Conservation (phyloP, 2,329 filamentous ascomycete species). For the Taxawa tesnikishii region DNA sequence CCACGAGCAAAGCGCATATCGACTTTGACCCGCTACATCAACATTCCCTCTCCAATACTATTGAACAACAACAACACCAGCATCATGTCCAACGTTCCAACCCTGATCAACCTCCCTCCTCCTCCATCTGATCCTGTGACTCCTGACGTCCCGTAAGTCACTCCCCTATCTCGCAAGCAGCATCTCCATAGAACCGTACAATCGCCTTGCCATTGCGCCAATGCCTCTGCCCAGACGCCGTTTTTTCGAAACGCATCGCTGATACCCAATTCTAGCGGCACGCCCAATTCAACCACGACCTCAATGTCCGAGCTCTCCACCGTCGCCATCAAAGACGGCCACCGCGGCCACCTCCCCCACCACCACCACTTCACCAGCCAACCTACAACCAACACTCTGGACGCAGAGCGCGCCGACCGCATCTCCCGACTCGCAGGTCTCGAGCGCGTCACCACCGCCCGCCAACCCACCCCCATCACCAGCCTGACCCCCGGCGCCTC, state of each 20-base stretch:
- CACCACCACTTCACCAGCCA: conserved; percentile 36
- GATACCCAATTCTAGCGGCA: conserved; percentile 50
- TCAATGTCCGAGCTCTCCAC: conserved; percentile 86
- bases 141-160: conserved; percentile 69
- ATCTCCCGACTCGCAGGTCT: conserved; percentile 92
- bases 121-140: conserved; percentile 73
- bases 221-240: too few relatives aligned
- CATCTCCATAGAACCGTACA: too few relatives aligned
- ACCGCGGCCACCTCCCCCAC: conserved; percentile 65
- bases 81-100: conserved; percentile 42
- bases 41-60: too few relatives aligned
- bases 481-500: conserved; percentile 34
- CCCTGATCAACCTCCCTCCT: conserved; percentile 73
- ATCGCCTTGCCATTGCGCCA: too few relatives aligned
- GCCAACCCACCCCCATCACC: conserved; percentile 28
- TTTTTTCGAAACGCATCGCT: conserved; percentile 1
- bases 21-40: too few relatives aligned
- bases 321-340: conserved; percentile 91
- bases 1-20: too few relatives aligned
- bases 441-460: conserved; percentile 70
- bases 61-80: too few relatives aligned
- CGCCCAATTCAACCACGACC: conserved; percentile 83
- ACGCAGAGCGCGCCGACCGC: conserved; percentile 85
- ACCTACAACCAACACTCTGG: conserved; percentile 52
- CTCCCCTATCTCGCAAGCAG: conserved; percentile 4